Evolutionary conservation across 169 alveolate species (phyloP).

Genomic region (Neospora caninum): DNA sequence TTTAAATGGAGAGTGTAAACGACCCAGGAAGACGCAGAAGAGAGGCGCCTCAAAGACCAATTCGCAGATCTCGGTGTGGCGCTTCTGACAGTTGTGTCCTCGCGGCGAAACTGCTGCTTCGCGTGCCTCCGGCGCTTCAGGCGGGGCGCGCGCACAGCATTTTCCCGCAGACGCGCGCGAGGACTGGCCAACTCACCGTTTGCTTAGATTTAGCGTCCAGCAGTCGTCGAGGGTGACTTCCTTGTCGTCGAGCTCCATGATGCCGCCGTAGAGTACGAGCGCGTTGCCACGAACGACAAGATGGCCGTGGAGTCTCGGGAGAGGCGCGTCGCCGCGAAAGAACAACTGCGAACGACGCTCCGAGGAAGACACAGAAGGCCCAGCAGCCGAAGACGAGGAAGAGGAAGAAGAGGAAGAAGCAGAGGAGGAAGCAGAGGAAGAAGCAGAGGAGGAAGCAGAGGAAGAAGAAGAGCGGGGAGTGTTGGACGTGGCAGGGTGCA

Average conservation of each 20-base stretch:
- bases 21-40: too few relatives aligned
- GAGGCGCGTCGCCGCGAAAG: constrained; percentile 64
- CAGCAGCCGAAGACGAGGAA: background rate
- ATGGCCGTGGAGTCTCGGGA: constrained; percentile 78
- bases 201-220: constrained; percentile 81
- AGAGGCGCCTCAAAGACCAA: too few relatives aligned
- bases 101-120: too few relatives aligned
- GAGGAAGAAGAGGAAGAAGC: background rate
- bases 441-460: background rate
- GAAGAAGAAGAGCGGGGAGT: background rate
- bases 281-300: constrained; percentile 73
- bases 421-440: background rate
- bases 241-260: constrained; percentile 78
- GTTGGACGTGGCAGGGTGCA: background rate
- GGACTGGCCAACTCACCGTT: constrained; percentile 65
- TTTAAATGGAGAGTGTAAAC: too few relatives aligned
- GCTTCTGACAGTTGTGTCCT: too few relatives aligned
- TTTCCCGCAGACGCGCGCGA: too few relatives aligned
- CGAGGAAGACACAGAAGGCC: background rate
- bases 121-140: too few relatives aligned
- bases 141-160: too few relatives aligned
- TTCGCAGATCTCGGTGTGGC: too few relatives aligned
- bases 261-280: constrained; percentile 79
- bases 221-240: constrained; percentile 81
- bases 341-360: background rate